Base-by-base conservation (phyloP, 352 stramenopile species). In the Globisporangium cederbergense region DNA sequence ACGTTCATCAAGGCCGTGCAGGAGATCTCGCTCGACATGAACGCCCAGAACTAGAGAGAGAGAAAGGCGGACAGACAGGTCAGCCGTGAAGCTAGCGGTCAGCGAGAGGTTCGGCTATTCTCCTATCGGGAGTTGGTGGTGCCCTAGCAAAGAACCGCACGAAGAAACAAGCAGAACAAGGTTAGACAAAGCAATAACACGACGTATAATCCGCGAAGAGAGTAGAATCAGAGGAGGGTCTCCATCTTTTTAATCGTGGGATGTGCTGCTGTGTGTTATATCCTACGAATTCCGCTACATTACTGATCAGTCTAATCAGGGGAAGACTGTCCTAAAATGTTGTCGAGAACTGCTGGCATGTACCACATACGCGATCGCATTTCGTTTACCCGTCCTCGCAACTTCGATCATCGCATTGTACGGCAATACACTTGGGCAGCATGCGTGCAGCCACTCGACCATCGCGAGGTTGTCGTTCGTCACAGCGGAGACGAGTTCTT, bases 1-100 rank as follows among this genome's bases (percentile, higher is more conserved):
- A 88, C 82, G 32, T 99, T 99, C 73, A 96, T 99, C 53, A 94
- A 98, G 71, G 85, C 94, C 0, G 96, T 99, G 71, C 97, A 99
- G 67, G 82, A 98, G 62, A 89, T 95, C 47, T 98, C 92, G 66
- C 77, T 95, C 38, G 80, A 95, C 60, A 92, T 92, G 77, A 94
- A 91, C 63, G 74, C 75, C 45, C 79, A 77, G 65, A 80, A 65
- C 20, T 65, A 74, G 43, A 62, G 32, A 36, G 32, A 49, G 25
- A 60, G 4, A n/a, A 16, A 36, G 22, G 18, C n/a, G 14, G 22
- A 36, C 45, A 34, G 30, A 32, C 16, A 45, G 28, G 4, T 28
- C 28, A 53, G 42, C 47, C 25, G 40, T 45, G 56, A 54, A 38
- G 38, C 20, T 4, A 49, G 36, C 22, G 16, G 55, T 14, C 4